A percentile compares a stretch with the other conserved stretches of the same genome.
Conservation (phyloP, 2,329 filamentous ascomycete species). For the Stachybotrys chartarum region DNA sequence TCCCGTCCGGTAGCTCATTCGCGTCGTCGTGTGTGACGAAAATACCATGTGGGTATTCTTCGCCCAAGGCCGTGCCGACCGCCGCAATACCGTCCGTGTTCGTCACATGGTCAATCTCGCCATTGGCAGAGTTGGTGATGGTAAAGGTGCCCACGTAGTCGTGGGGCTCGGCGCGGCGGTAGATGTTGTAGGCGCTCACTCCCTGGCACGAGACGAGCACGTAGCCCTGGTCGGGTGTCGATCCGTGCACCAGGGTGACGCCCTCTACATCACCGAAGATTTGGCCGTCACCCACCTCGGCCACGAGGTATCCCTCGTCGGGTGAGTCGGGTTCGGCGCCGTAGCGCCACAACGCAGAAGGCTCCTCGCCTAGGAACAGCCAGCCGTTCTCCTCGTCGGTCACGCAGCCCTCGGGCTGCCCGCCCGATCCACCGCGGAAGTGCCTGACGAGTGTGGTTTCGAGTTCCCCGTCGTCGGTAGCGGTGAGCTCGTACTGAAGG, state of each 20-base stretch:
- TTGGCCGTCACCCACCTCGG: constrained; percentile 36
- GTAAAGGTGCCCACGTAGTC: constrained; percentile 42
- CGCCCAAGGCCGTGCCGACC: constrained; percentile 34
- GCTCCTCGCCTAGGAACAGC: constrained; percentile 45
- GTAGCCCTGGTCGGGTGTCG: constrained; percentile 35
- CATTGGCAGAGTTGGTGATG: constrained; percentile 31
- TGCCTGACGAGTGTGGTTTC: constrained; percentile 40
- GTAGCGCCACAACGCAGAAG: constrained; percentile 44
- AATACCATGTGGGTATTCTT: constrained; percentile 33
- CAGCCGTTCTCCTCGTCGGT: constrained; percentile 42
- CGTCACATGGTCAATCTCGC: constrained; percentile 39
- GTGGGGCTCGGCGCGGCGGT: constrained; percentile 40
- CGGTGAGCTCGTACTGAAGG: constrained; percentile 42
- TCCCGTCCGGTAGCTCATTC: constrained; percentile 38
- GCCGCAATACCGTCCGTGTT: constrained; percentile 46
- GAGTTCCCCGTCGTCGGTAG: constrained; percentile 31
- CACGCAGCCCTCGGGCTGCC: constrained; percentile 48
- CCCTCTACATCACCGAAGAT: constrained; percentile 49
- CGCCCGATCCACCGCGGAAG: constrained; percentile 42
- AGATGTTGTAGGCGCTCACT: constrained; percentile 44
- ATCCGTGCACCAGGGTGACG: constrained; percentile 40
- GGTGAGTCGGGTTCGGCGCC: constrained; percentile 38
- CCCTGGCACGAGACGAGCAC: constrained; percentile 46
- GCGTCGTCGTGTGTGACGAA: constrained; percentile 47
- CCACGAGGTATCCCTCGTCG: constrained; percentile 26